Evolutionary conservation across 257 asterid genomes (phyloP).

Genomic region (Ajuga chamaepitys): DNA sequence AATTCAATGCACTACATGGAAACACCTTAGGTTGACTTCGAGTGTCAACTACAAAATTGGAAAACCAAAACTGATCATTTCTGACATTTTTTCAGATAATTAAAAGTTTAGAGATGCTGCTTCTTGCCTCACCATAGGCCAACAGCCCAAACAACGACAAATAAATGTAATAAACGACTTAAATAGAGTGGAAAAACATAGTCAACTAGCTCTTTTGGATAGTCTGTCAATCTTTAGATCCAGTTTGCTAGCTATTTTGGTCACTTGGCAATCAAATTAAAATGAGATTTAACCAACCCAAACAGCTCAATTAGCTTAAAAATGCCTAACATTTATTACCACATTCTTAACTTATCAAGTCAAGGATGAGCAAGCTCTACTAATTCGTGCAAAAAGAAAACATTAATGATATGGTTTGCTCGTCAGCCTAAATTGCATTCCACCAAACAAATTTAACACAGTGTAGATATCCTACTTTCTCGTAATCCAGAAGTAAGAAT

Average conservation of each 20-base stretch:
- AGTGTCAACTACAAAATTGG: background rate
- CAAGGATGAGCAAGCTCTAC: background rate
- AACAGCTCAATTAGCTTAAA: constrained; percentile 10
- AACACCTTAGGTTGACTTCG: background rate
- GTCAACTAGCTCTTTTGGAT: background rate
- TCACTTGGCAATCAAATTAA: constrained; percentile 2
- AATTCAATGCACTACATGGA: background rate
- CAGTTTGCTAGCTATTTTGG: background rate
- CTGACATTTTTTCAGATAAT: background rate
- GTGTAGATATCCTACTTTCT: background rate
- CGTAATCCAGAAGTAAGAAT: constrained; percentile 2
- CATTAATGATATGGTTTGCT: background rate
- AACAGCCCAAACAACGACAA: background rate
- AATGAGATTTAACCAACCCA: background rate
- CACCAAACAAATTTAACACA: background rate
- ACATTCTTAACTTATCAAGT: constrained; percentile 3
- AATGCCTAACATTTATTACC: background rate
- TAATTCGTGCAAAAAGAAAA: constrained; percentile 1
- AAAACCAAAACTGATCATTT: background rate
- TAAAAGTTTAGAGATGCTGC: background rate
- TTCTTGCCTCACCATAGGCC: background rate
- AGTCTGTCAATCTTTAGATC: background rate
- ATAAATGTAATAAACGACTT: background rate
- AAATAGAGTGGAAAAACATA: background rate
- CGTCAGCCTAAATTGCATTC: constrained; percentile 1